These are phyloP conservation scores for Phycomyces nitens DNA, from an alignment of 192 early-diverging fungal species.

Conservation along the genomic window DNA sequence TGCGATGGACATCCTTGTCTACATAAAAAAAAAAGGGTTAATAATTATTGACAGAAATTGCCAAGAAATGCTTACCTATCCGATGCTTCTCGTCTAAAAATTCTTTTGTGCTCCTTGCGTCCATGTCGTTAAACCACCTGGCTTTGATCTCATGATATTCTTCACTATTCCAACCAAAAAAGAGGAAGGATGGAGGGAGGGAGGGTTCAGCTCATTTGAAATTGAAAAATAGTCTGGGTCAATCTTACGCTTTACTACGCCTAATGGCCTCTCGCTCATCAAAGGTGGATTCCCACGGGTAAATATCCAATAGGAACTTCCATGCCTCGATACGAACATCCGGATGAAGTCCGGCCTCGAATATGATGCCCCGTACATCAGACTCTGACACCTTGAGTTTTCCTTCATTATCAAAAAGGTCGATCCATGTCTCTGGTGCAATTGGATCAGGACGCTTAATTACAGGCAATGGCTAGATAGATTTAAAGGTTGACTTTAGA, in stretches of 20 bases:
- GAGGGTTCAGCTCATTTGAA: too few relatives aligned
- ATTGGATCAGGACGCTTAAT: constrained; percentile 47
- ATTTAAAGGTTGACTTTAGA: neutral
- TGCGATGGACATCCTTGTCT: constrained; percentile 95
- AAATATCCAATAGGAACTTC: constrained; percentile 86
- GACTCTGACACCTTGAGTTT: constrained; percentile 44
- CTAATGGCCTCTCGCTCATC: constrained; percentile 67
- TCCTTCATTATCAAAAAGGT: constrained; percentile 59
- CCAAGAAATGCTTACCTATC: constrained; percentile 31
- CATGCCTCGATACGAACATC: constrained; percentile 86
- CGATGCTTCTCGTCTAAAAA: constrained; percentile 69
- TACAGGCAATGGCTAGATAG: constrained; percentile 4
- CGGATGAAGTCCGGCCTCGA: constrained; percentile 73
- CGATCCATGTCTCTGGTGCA: constrained; percentile 67
- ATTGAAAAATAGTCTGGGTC: too few relatives aligned
- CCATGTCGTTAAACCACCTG: constrained; percentile 64
- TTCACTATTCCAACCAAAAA: constrained; percentile 27
- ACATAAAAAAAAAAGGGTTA: neutral
- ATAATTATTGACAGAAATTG: neutral
- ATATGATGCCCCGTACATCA: constrained; percentile 56
- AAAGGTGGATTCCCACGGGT: constrained; percentile 82
- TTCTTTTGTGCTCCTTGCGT: constrained; percentile 47
- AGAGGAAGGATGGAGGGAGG: too few relatives aligned
- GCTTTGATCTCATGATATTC: constrained; percentile 68
- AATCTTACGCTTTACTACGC: constrained; percentile 46